phyloP scores from a whole-genome alignment of 306 rosid species.

The Carpinus viminea region DNA sequence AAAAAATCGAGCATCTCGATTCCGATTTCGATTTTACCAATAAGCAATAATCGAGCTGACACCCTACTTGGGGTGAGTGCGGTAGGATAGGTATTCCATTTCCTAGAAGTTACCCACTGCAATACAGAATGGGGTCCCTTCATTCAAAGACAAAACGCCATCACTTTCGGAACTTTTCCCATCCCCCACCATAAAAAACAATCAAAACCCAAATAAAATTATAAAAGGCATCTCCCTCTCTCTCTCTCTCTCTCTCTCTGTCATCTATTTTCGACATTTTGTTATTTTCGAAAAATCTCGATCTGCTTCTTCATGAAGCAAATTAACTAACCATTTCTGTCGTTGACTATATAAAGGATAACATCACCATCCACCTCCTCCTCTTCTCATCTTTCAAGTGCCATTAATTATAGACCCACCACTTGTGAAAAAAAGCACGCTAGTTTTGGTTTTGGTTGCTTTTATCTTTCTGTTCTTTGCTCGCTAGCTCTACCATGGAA shows the following conservation, averaged over 20 bases:
- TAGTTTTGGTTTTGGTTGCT: not conserved
- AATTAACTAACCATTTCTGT: not conserved
- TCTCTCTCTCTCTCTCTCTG: not conserved
- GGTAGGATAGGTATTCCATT: not conserved
- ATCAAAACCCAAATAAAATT: not conserved
- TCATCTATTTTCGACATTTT: not conserved
- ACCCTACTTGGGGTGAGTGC: too few relatives aligned
- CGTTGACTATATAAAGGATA: not conserved
- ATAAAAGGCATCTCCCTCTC: not conserved
- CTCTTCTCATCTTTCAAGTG: not conserved
- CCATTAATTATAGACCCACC: not conserved
- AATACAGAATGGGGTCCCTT: not conserved
- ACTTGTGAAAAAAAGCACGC: not conserved
- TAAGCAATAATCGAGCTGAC: too few relatives aligned
- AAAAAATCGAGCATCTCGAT: too few relatives aligned
- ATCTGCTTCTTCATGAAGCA: not conserved
- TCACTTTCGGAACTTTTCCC: not conserved
- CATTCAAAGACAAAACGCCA: not conserved
- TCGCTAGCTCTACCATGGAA: constrained; percentile 29
- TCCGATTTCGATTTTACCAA: too few relatives aligned
- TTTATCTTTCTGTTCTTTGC: not conserved
- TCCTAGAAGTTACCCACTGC: not conserved
- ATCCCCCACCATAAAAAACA: not conserved
- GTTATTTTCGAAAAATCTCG: not conserved
- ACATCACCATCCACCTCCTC: not conserved